Percentiles rank a stretch among this genome's conserved stretches.
Conservation (phyloP, 257 asterid genomes). For the Nemophila menziesii region DNA sequence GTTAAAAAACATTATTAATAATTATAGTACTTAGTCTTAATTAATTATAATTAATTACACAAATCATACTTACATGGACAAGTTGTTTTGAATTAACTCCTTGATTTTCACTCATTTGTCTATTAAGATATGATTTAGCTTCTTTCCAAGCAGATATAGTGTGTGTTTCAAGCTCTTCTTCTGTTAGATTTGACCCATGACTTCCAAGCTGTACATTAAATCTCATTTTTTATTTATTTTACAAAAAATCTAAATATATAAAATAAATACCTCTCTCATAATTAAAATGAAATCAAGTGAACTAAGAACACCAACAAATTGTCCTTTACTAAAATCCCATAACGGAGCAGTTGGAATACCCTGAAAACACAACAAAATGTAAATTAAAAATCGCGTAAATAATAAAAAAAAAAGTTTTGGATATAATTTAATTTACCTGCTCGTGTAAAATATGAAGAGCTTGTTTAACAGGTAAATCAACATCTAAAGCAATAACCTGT, state of each 20-base stretch:
- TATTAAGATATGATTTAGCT: conserved; percentile 40
- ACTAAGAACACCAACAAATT: conserved; percentile 80
- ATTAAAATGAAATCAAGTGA: conserved; percentile 83
- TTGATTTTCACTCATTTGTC: conserved; percentile 38
- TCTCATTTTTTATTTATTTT: background rate
- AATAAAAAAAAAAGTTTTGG: background rate
- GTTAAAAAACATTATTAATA: too few species aligned
- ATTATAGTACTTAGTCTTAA: too few species aligned
- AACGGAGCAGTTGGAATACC: conserved; percentile 76
- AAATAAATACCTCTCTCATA: conserved; percentile 62
- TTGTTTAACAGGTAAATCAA: conserved; percentile 81
- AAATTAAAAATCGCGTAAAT: background rate
- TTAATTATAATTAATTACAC: too few species aligned
- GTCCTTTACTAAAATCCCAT: conserved; percentile 71
- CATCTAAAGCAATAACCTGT: conserved; percentile 84
- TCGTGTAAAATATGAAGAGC: conserved; percentile 92
- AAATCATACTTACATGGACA: conserved; percentile 71
- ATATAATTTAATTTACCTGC: conserved; percentile 87
- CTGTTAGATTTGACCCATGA: conserved; percentile 73
- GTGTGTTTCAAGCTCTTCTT: conserved; percentile 85
- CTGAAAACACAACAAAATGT: conserved; percentile 31
- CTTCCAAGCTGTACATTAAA: conserved; percentile 46
- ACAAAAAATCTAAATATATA: background rate
- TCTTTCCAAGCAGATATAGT: conserved; percentile 87
- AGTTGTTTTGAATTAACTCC: conserved; percentile 38